Percentiles rank a stretch among this genome's conserved stretches.
Conservation (phyloP, 768 basidiomycete genomes). For the Crucibulum laeve region DNA sequence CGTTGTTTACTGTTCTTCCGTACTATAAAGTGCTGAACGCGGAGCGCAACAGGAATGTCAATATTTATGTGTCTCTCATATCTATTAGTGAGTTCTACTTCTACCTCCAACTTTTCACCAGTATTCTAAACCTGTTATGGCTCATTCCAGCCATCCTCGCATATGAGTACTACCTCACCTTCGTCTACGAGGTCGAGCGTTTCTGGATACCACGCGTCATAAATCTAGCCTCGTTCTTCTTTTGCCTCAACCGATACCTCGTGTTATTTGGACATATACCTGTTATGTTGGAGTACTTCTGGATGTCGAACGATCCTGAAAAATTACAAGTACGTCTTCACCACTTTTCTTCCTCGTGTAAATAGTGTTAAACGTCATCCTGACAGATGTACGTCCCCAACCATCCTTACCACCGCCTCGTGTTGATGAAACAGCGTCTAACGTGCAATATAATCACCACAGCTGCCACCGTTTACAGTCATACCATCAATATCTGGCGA, state of each 20-base stretch:
- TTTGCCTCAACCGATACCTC: constrained; percentile 39
- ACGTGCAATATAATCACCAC: neutral
- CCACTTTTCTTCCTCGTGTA: neutral
- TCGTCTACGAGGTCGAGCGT: constrained; percentile 33
- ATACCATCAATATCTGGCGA: constrained; percentile 30
- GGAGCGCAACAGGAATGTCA: too few relatives aligned
- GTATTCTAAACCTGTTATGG: neutral
- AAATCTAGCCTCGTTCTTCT: constrained; percentile 29
- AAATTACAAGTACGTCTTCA: constrained; percentile 22
- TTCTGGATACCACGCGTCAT: constrained; percentile 32
- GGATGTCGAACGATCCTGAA: constrained; percentile 16
- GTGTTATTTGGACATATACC: constrained; percentile 32
- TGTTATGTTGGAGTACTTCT: constrained; percentile 28
- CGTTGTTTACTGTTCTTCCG: too few relatives aligned
- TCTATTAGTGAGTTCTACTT: neutral
- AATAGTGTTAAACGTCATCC: neutral
- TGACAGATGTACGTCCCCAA: constrained; percentile 5
- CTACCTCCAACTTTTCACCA: neutral
- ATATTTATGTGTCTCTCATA: neutral
- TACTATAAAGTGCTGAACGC: too few relatives aligned
- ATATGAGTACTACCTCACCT: constrained; percentile 44
- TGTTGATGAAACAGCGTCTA: neutral
- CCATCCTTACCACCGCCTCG: neutral
- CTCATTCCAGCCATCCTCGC: constrained; percentile 28
- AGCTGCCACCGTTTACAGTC: constrained; percentile 27